Percentiles rank a stretch among this genome's conserved stretches.
These are phyloP conservation scores for Termitomyces sp. DNA, from an alignment of 768 basidiomycete genomes.

Conservation along the genomic window DNA sequence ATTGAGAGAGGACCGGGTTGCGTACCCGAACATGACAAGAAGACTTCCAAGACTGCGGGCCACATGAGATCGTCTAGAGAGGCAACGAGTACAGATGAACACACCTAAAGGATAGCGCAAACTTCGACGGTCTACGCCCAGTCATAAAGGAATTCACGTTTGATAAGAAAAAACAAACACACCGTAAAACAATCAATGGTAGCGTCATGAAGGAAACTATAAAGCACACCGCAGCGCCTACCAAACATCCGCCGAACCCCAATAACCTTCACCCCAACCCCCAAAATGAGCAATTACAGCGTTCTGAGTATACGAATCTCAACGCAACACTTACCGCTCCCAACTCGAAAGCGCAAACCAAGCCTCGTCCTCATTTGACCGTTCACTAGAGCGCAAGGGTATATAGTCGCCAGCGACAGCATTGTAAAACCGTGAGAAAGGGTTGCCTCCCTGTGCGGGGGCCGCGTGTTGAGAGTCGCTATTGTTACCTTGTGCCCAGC, in stretches of 20 bases:
- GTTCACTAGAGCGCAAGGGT: slow-evolving; percentile 75
- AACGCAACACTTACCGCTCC: slow-evolving; percentile 63
- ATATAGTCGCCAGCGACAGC: slow-evolving; percentile 84
- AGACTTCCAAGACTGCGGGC: slow-evolving; percentile 69
- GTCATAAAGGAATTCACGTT: neutral
- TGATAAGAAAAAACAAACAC: slow-evolving; percentile 14
- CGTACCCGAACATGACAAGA: slow-evolving; percentile 94
- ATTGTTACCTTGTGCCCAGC: slow-evolving; percentile 71
- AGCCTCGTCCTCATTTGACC: slow-evolving; percentile 92
- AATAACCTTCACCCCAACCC: slow-evolving; percentile 49
- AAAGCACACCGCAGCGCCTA: slow-evolving; percentile 93
- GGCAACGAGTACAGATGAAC: slow-evolving; percentile 1
- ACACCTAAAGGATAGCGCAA: slow-evolving; percentile 83
- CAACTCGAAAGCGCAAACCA: slow-evolving; percentile 90
- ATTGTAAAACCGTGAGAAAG: slow-evolving; percentile 85
- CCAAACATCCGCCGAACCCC: slow-evolving; percentile 84
- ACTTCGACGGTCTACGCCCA: slow-evolving; percentile 78
- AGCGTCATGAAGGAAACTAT: slow-evolving; percentile 84
- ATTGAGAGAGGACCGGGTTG: neutral
- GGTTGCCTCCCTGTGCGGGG: slow-evolving; percentile 37
- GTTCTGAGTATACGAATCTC: no score
- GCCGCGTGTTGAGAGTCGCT: slow-evolving; percentile 51
- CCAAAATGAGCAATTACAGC: neutral
- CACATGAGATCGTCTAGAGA: slow-evolving; percentile 5
- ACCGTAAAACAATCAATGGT: slow-evolving; percentile 42